Conservation (phyloP, 2,329 filamentous ascomycete species). For the Aureobasidium subglaciale region DNA sequence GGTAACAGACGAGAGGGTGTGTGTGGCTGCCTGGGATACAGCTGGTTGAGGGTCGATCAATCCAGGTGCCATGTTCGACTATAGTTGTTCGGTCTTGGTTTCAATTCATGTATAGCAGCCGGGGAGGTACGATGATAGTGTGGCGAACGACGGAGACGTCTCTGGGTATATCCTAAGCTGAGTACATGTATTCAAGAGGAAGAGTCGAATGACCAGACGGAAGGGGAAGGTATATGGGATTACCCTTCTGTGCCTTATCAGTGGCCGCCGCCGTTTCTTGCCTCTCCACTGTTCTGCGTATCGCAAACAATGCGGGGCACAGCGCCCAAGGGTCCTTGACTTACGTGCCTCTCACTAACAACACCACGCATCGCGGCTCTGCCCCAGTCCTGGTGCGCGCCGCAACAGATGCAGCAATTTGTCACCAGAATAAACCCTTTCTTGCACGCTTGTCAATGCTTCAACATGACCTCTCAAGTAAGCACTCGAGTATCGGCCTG, state of each 20-base stretch:
- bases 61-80: conserved; percentile 49
- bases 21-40: conserved; percentile 37
- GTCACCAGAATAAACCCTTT: neutral
- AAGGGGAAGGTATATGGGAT: neutral
- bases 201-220: neutral
- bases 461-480: conserved; percentile 1
- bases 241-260: conserved; percentile 9
- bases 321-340: neutral
- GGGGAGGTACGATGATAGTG: neutral
- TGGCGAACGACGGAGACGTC: neutral
- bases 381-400: neutral
- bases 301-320: conserved; percentile 9
- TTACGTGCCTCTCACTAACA: neutral
- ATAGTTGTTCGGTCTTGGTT: neutral
- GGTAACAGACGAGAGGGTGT: conserved; percentile 56
- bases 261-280: conserved; percentile 9
- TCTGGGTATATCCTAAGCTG: neutral
- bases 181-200: neutral
- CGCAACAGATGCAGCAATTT: neutral
- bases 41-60: conserved; percentile 41
- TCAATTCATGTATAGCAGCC: neutral
- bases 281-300: conserved; percentile 3
- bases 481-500: neutral
- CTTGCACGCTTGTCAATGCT: neutral
- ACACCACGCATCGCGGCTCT: neutral